Percentiles rank a stretch among this genome's conserved stretches.
phyloP scores from a whole-genome alignment of 2,329 filamentous ascomycete genomes.

The Periconia sp. region DNA sequence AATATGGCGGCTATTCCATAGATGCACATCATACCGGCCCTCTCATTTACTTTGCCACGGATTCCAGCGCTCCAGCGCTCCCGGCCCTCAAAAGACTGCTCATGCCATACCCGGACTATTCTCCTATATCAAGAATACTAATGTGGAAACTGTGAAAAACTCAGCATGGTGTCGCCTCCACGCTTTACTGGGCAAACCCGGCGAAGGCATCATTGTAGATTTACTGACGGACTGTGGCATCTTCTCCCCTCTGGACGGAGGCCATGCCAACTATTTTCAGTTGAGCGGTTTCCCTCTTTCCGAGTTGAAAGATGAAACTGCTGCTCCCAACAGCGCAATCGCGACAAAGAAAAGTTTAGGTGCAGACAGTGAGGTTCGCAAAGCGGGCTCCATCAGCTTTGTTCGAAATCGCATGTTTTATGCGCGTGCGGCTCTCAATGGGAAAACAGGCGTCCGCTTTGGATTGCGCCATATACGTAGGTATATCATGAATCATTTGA shows the following conservation, averaged over 20 bases:
- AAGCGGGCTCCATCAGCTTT: slow-evolving; percentile 67
- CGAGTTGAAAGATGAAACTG: slow-evolving; percentile 40
- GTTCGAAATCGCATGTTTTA: slow-evolving; percentile 86
- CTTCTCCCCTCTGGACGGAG: slow-evolving; percentile 64
- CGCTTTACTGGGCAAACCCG: slow-evolving; percentile 70
- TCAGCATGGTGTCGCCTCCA: slow-evolving; percentile 76
- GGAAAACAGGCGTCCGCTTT: slow-evolving; percentile 66
- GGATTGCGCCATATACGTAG: slow-evolving; percentile 81
- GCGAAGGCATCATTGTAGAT: slow-evolving; percentile 75
- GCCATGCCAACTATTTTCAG: slow-evolving; percentile 71
- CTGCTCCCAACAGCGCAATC: slow-evolving; percentile 6
- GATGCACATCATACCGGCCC: slow-evolving; percentile 56
- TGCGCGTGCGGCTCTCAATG: slow-evolving; percentile 70
- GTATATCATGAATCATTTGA: slow-evolving; percentile 33
- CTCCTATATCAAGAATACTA: slow-evolving; percentile 66
- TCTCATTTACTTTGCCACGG: slow-evolving; percentile 83
- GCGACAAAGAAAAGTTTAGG: background rate
- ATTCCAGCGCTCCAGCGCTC: slow-evolving; percentile 59
- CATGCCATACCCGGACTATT: slow-evolving; percentile 67
- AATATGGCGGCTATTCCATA: slow-evolving; percentile 75
- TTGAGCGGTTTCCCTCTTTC: slow-evolving; percentile 69
- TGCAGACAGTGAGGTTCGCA: slow-evolving; percentile 13
- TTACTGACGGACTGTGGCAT: slow-evolving; percentile 77
- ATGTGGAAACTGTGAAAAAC: slow-evolving; percentile 68
- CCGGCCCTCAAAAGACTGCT: slow-evolving; percentile 34